These are phyloP conservation scores for Malassezia furfur DNA, from an alignment of 1,284 basidiomycete species.

Conservation along the genomic window DNA sequence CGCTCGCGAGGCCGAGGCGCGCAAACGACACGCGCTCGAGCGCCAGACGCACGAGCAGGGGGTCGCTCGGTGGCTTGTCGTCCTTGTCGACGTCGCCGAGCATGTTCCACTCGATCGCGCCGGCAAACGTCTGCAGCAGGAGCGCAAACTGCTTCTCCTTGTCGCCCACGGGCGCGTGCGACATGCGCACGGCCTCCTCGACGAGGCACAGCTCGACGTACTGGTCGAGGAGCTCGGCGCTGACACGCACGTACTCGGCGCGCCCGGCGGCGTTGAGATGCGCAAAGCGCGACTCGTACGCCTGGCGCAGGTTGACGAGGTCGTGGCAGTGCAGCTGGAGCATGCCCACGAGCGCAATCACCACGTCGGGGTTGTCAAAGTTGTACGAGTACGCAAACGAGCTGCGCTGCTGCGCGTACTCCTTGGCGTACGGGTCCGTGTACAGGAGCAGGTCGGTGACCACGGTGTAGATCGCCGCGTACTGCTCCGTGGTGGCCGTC, in stretches of 20 bases:
- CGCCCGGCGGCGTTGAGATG: slow-evolving; percentile 54
- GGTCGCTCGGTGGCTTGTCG: slow-evolving; percentile 20
- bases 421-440: slow-evolving; percentile 61
- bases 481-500: slow-evolving; percentile 76
- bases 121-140: slow-evolving; percentile 68
- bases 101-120: slow-evolving; percentile 90
- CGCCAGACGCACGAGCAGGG: slow-evolving; percentile 74
- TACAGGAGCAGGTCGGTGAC: slow-evolving; percentile 74
- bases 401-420: slow-evolving; percentile 52
- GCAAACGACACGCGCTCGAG: slow-evolving; percentile 69
- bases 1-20: slow-evolving; percentile 79
- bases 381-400: slow-evolving; percentile 81
- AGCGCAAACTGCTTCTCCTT: slow-evolving; percentile 70
- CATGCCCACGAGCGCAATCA: slow-evolving; percentile 62
- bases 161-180: slow-evolving; percentile 56
- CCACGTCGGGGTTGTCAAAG: slow-evolving; percentile 66
- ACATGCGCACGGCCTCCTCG: slow-evolving; percentile 77
- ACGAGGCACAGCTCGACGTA: slow-evolving; percentile 66
- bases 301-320: slow-evolving; percentile 26
- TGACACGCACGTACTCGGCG: slow-evolving; percentile 57
- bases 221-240: slow-evolving; percentile 65
- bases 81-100: slow-evolving; percentile 56
- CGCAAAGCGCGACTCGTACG: slow-evolving; percentile 46
- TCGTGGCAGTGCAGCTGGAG: slow-evolving; percentile 68
- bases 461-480: slow-evolving; percentile 75